Evolutionary conservation across 352 stramenopile species (phyloP), one percentile per base, ranked within the genome.

Genomic region (Pythium volutum): DNA sequence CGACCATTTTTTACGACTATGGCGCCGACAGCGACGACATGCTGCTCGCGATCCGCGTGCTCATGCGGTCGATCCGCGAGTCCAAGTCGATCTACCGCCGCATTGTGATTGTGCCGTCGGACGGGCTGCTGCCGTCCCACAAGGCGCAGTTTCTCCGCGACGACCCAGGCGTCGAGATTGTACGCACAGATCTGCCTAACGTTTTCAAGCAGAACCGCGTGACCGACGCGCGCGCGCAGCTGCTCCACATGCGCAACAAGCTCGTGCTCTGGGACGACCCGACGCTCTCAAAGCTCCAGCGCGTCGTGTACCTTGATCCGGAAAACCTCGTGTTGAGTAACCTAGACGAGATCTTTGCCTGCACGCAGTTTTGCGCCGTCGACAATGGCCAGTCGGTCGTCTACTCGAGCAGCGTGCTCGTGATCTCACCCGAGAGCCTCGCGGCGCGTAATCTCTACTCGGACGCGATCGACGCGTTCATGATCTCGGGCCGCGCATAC

Each of bases 161-260:
- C 75, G 81, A 90, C 68, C 72, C 77, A 38, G 57, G 62, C 23
- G 67, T 92, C 50, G 83, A 92, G 66, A 83, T 92, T 63, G 66
- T 90, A 52, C 77, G 57, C 52, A 72, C 74, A 1, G 72, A 77
- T 20, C 79, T 88, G 51, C 76, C 83, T 27, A 92, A 92, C 39
- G 81, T 92, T 15, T 92, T 88, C 54, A 62, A 70, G 42, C 70
- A 80, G 62, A 74, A 76, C 69, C 64, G 67, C 26, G 61, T 90
- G 51, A 89, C 70, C 12, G 78, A 93, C 57, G 67, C 75, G 22
- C 75, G 80, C 34, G 83, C 84, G 41, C 84, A 91, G 61, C 59
- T 93, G 57, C 61, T 90, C 64, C 84, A 93, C 64, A 89, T 90
- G 79, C 81, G 81, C 48, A 93, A 93, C 63, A 93, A 91, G 50